Evolutionary conservation across 2,329 filamentous ascomycete genomes (phyloP).

Genomic region (Hymenoscyphus repandus): DNA sequence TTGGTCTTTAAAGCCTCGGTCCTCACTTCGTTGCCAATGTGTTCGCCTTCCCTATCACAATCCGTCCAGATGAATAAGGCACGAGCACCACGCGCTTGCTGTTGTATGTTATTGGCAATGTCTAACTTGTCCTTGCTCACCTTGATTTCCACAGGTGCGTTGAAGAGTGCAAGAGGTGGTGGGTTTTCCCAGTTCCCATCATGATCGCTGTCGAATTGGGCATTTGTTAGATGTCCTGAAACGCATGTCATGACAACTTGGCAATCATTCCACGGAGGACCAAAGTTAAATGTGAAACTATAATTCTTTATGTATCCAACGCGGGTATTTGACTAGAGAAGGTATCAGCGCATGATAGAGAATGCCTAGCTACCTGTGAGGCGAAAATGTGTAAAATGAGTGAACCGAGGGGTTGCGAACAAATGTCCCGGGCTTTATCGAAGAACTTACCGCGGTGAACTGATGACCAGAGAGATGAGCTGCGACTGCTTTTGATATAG

Average conservation of each 20-base stretch:
- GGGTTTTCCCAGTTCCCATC: constrained; percentile 72
- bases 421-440: background rate
- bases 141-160: constrained; percentile 65
- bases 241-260: constrained; percentile 93
- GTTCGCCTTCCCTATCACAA: constrained; percentile 94
- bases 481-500: constrained; percentile 91
- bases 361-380: background rate
- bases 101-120: constrained; percentile 80
- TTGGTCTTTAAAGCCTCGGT: constrained; percentile 74
- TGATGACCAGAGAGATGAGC: constrained; percentile 78
- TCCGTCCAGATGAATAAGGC: constrained; percentile 97
- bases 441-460: constrained; percentile 57
- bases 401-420: background rate
- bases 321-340: constrained; percentile 22
- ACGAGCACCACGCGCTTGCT: constrained; percentile 66
- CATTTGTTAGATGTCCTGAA: constrained; percentile 75
- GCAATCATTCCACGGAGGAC: constrained; percentile 71
- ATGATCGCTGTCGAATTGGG: constrained; percentile 70
- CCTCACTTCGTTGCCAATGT: constrained; percentile 89
- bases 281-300: constrained; percentile 84
- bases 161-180: constrained; percentile 73
- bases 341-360: constrained; percentile 3
- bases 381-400: background rate
- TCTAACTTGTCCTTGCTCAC: constrained; percentile 71
- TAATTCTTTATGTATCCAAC: constrained; percentile 86